phyloP scores from a whole-genome alignment of 352 stramenopile species.

The Phytopythium vexans region DNA sequence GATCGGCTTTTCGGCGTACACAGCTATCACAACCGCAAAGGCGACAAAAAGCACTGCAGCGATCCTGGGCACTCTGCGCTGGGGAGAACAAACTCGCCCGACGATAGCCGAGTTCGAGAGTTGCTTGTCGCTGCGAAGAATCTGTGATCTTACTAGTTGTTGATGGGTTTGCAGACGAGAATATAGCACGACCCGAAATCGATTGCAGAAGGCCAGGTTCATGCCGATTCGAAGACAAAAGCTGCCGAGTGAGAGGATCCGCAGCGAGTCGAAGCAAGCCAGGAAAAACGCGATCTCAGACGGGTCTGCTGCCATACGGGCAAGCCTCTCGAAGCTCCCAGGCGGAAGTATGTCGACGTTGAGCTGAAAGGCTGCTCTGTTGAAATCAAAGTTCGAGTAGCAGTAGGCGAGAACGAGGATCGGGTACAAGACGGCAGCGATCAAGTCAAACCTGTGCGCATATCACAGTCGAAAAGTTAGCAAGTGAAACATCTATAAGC shows the following conservation, averaged over 20 bases:
- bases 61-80: constrained; percentile 10
- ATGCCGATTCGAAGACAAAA: constrained; percentile 23
- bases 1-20: constrained; percentile 16
- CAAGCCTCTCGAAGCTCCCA: constrained; percentile 27
- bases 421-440: constrained; percentile 15
- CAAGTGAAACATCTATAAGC: too few species aligned
- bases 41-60: constrained; percentile 10
- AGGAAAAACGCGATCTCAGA: constrained; percentile 26
- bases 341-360: constrained; percentile 15
- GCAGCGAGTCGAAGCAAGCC: constrained; percentile 29
- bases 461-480: too few species aligned
- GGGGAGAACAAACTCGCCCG: neutral
- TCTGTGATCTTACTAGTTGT: neutral
- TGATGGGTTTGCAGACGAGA: constrained; percentile 1
- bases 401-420: constrained; percentile 12
- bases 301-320: constrained; percentile 20
- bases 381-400: constrained; percentile 13
- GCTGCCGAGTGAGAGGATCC: constrained; percentile 15
- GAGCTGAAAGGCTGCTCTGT: constrained; percentile 12
- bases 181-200: constrained; percentile 23
- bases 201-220: constrained; percentile 27
- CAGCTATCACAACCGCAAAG: constrained; percentile 8
- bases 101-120: neutral
- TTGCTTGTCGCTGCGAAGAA: neutral
- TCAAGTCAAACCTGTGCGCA: constrained; percentile 15